Percentiles rank a stretch among this genome's conserved stretches.
These are phyloP conservation scores for Dryas drummondii DNA, from an alignment of 306 rosid genomes.

Conservation along the genomic window DNA sequence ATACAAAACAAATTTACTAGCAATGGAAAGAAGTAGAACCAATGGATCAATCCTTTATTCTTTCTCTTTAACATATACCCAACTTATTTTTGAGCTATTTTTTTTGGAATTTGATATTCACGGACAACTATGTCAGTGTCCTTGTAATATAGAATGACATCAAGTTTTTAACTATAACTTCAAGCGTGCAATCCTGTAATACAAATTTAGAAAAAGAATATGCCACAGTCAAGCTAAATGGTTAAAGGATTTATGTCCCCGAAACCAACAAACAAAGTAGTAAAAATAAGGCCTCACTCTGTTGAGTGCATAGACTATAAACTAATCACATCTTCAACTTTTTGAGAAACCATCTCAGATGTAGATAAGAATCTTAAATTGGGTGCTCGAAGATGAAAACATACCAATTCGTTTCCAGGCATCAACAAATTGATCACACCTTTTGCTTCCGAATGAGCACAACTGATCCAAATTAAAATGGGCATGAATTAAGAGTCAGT, in stretches of 20 bases:
- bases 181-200: background rate
- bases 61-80: too few relatives aligned
- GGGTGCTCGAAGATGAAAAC: conserved; percentile 24
- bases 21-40: too few relatives aligned
- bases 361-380: conserved; percentile 8
- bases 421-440: conserved; percentile 58
- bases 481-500: background rate
- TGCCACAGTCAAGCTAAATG: background rate
- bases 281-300: background rate
- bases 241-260: background rate
- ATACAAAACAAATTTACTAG: too few relatives aligned
- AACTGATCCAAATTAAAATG: conserved; percentile 47
- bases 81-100: too few relatives aligned
- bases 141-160: too few relatives aligned
- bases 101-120: too few relatives aligned
- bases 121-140: too few relatives aligned
- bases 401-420: conserved; percentile 76
- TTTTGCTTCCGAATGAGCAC: conserved; percentile 77
- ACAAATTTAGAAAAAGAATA: background rate
- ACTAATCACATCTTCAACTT: too few relatives aligned
- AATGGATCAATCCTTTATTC: too few relatives aligned
- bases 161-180: background rate
- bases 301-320: background rate
- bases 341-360: background rate
- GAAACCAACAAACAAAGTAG: background rate